Evolutionary conservation across 129 eudicot genomes (phyloP), one percentile per base, ranked within the genome.

Genomic region (Flaveria brownii): DNA sequence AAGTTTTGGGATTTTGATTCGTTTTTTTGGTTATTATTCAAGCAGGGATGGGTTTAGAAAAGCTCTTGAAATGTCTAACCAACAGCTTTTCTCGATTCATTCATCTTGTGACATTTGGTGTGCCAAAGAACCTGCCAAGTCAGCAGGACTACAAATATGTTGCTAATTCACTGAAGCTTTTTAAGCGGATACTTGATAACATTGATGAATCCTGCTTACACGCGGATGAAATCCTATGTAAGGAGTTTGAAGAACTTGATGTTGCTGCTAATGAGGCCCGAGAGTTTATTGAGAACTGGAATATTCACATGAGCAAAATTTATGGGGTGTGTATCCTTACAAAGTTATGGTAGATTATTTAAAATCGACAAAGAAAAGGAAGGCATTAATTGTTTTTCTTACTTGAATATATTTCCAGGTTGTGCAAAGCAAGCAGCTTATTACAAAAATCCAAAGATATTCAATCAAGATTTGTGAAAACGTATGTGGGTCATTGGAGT

Each of bases 51-150:
- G 97, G 81, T 82, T 60, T 82, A n/a, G 84, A 80, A 33, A 85
- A 82, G 73, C 74, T 86, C 42, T 71, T 91, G 68, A 86, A 91
- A 72, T 87, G 99, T 76, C 72, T 95, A 22, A 70, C 72, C 30
- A 95, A 95, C 91, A 91, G 96, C 76, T 86, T 91, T 50, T 84
- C 97, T 83, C 96, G 99, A 69, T 95, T 91, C 85, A 86, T 91
- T 80, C 99, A 89, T 86, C 85, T 95, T 41, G 89, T 87, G 51
- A 86, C 97, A 80, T 87, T 90, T 75, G 82, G 80, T 25, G 75
- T 82, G 33, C 74, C 86, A 25, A 91, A 78, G 81, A 80, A 74
- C 66, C 70, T 95, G 84, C 97, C 99, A 77, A 59, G 81, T 82
- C 87, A 87, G 75, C 86, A 80, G 68, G 88, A 82, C 61, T 91